These are phyloP conservation scores for Metroxylon sagu DNA, from an alignment of 176 grass and related monocot genomes.

Conservation along the genomic window DNA sequence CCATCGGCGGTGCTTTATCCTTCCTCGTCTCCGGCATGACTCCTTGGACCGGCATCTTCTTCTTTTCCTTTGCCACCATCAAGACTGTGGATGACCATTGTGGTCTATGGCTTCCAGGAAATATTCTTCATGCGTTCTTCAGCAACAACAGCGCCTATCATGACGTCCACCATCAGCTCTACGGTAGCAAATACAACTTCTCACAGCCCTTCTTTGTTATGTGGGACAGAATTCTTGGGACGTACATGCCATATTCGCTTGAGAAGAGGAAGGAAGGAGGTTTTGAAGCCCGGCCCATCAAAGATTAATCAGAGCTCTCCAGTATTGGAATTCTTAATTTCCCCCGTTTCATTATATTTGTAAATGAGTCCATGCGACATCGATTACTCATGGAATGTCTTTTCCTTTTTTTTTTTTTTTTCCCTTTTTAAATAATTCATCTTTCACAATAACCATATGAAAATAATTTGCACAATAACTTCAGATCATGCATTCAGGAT, in stretches of 20 bases:
- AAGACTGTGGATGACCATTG: slow-evolving; percentile 7
- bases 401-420: too few species aligned
- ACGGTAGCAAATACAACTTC: slow-evolving; percentile 5
- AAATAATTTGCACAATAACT: too few species aligned
- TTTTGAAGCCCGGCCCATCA: neutral
- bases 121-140: neutral
- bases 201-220: slow-evolving; percentile 9
- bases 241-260: neutral
- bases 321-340: too few species aligned
- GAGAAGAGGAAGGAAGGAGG: slow-evolving; percentile 4
- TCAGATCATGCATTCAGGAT: too few species aligned
- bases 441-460: too few species aligned
- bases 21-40: slow-evolving; percentile 13
- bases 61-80: slow-evolving; percentile 7
- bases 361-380: too few species aligned
- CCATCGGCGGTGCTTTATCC: neutral
- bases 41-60: slow-evolving; percentile 1
- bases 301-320: neutral
- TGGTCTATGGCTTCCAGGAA: neutral
- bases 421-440: too few species aligned
- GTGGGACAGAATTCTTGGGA: slow-evolving; percentile 7
- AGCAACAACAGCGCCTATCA: slow-evolving; percentile 12
- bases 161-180: slow-evolving; percentile 6
- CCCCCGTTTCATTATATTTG: too few species aligned
- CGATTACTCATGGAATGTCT: too few species aligned